Evolutionary conservation across 140 eudicot species (phyloP).

Genomic region (Bidens hawaiensis): DNA sequence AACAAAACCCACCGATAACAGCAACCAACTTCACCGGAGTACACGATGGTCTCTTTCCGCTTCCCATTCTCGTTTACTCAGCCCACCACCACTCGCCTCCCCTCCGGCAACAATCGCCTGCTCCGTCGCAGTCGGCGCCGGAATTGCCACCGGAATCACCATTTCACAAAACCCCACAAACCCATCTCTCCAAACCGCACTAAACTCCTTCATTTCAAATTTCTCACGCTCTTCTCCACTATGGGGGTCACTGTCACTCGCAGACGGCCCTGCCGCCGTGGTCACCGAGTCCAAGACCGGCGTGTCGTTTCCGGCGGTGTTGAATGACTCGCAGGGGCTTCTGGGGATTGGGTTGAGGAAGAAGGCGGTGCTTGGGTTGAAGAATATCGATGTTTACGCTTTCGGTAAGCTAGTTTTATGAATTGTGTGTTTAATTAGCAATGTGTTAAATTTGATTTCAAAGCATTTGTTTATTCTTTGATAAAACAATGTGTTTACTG

Average conservation of each 20-base stretch:
- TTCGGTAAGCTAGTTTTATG: constrained; percentile 44
- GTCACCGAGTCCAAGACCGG: constrained; percentile 74
- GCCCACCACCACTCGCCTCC: constrained; percentile 36
- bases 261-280: constrained; percentile 33
- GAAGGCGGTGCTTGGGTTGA: constrained; percentile 72
- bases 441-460: constrained; percentile 6
- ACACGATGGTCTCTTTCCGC: constrained; percentile 62
- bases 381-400: constrained; percentile 91
- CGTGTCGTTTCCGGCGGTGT: constrained; percentile 50
- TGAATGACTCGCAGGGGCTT: constrained; percentile 62
- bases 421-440: not conserved
- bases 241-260: constrained; percentile 84
- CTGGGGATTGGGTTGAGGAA: constrained; percentile 79
- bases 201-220: constrained; percentile 42
- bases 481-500: too few relatives aligned
- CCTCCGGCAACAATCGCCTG: constrained; percentile 31
- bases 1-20: constrained; percentile 5
- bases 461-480: not conserved
- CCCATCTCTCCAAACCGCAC: constrained; percentile 37
- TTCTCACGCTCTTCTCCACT: constrained; percentile 35
- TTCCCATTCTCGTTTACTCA: constrained; percentile 78
- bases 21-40: constrained; percentile 21
- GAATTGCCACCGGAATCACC: constrained; percentile 42
- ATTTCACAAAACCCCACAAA: constrained; percentile 38
- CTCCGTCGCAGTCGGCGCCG: constrained; percentile 44